A percentile compares a stretch with the other conserved stretches of the same genome.
phyloP scores from a whole-genome alignment of 768 basidiomycete species.

The Hebeloma cylindrosporum region DNA sequence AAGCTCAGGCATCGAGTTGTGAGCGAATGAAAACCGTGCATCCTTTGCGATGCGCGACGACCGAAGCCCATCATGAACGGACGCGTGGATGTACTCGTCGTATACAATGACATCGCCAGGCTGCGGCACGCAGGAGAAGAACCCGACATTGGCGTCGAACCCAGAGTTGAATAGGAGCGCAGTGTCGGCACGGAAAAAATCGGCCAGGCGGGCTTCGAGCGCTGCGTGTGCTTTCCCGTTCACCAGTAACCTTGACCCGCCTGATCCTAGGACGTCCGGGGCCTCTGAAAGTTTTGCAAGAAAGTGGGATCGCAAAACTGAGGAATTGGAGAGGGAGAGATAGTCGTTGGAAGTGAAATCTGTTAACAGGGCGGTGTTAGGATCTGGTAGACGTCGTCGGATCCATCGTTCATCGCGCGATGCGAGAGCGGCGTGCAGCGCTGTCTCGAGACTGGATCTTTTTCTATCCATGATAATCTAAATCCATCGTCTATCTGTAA shows the following conservation, averaged over 20 bases:
- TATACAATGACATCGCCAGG: slow-evolving; percentile 73
- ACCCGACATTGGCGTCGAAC: slow-evolving; percentile 87
- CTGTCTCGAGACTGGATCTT: slow-evolving; percentile 31
- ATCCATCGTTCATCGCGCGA: slow-evolving; percentile 70
- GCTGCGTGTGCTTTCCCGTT: slow-evolving; percentile 67
- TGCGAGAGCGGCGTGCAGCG: slow-evolving; percentile 51
- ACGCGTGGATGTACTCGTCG: slow-evolving; percentile 89
- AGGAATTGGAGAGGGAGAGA: slow-evolving; percentile 72
- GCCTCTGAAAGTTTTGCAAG: slow-evolving; percentile 49
- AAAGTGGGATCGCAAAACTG: slow-evolving; percentile 55
- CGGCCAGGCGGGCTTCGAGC: slow-evolving; percentile 68
- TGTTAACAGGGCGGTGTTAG: slow-evolving; percentile 37
- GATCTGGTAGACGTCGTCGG: slow-evolving; percentile 66
- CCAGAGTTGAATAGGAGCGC: slow-evolving; percentile 91
- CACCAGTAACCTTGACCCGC: slow-evolving; percentile 85
- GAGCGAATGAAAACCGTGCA: slow-evolving; percentile 54
- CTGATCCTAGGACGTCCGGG: slow-evolving; percentile 76
- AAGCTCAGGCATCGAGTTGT: slow-evolving; percentile 66
- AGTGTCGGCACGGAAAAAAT: slow-evolving; percentile 59
- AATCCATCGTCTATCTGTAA: too few relatives aligned
- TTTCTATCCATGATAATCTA: slow-evolving; percentile 7
- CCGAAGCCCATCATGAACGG: slow-evolving; percentile 89
- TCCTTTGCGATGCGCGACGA: slow-evolving; percentile 46
- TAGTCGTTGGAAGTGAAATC: slow-evolving; percentile 95
- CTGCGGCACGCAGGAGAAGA: slow-evolving; percentile 82